phyloP scores from a whole-genome alignment of 1,139 yeast genomes.

The Taphrina sp. region DNA sequence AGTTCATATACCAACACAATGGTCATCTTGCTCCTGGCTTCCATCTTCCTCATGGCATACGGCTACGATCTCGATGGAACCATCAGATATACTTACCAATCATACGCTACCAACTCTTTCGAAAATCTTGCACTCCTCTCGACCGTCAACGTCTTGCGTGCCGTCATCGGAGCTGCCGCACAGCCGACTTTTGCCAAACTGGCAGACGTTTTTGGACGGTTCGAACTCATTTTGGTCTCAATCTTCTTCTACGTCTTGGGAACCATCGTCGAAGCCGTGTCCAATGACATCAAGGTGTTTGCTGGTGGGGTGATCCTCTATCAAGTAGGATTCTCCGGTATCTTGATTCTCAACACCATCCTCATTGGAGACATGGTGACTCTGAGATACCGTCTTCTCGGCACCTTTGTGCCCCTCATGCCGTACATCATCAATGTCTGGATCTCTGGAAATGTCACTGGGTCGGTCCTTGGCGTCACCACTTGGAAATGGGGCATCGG shows the following conservation, averaged over 20 bases:
- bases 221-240: constrained; percentile 52
- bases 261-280: constrained; percentile 67
- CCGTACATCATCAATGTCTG: constrained; percentile 40
- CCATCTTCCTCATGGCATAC: constrained; percentile 47
- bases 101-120: constrained; percentile 48
- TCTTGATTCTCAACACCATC: constrained; percentile 46
- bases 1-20: constrained; percentile 17
- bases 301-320: constrained; percentile 74
- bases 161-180: constrained; percentile 47
- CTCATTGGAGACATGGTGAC: constrained; percentile 49
- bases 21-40: constrained; percentile 17
- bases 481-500: constrained; percentile 47
- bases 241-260: constrained; percentile 65
- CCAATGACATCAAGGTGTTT: constrained; percentile 61
- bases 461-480: constrained; percentile 34
- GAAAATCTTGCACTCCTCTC: constrained; percentile 47
- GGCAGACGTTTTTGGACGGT: constrained; percentile 48
- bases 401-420: constrained; percentile 44
- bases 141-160: constrained; percentile 48
- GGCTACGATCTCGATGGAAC: constrained; percentile 47
- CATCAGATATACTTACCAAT: constrained; percentile 46
- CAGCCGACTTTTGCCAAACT: constrained; percentile 49
- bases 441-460: constrained; percentile 40
- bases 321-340: constrained; percentile 63
- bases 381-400: constrained; percentile 46